These are phyloP conservation scores for Talaromyces rugulosus DNA, from an alignment of 2,329 filamentous ascomycete species.

Conservation along the genomic window DNA sequence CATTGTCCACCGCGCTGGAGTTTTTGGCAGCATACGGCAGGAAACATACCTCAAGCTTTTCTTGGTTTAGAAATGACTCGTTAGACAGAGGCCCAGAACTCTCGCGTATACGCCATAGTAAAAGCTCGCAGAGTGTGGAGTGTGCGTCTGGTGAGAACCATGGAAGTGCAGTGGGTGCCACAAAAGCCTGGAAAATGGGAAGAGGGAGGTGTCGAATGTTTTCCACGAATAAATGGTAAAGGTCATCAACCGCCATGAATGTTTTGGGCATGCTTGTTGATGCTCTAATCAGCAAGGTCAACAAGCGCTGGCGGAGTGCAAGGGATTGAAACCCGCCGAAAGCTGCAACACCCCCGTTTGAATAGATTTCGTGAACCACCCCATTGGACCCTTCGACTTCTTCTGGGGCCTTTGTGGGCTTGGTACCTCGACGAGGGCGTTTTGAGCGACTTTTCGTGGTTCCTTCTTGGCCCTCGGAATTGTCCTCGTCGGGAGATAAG, in stretches of 20 bases:
- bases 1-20: conserved; percentile 61
- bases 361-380: conserved; percentile 12
- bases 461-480: conserved; percentile 26
- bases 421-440: conserved; percentile 28
- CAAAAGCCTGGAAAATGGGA: conserved; percentile 42
- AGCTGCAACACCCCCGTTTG: conserved; percentile 21
- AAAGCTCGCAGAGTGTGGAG: conserved; percentile 50
- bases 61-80: conserved; percentile 44
- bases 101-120: conserved; percentile 49
- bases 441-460: conserved; percentile 22
- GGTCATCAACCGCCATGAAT: conserved; percentile 35
- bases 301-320: conserved; percentile 42
- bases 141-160: conserved; percentile 37
- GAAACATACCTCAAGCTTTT: conserved; percentile 56
- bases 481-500: conserved; percentile 32
- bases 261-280: conserved; percentile 29
- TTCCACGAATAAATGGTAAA: conserved; percentile 43
- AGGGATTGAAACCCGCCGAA: conserved; percentile 38
- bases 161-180: conserved; percentile 42
- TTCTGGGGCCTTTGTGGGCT: conserved; percentile 3
- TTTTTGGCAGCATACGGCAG: conserved; percentile 63
- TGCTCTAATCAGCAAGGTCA: conserved; percentile 38
- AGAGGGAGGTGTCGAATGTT: conserved; percentile 44
- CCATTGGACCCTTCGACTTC: conserved; percentile 11
- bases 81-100: conserved; percentile 34